A percentile compares a stretch with the other conserved stretches of the same genome.
phyloP scores from a whole-genome alignment of 495 filamentous ascomycete genomes.

The Mycothermus thermophilus region DNA sequence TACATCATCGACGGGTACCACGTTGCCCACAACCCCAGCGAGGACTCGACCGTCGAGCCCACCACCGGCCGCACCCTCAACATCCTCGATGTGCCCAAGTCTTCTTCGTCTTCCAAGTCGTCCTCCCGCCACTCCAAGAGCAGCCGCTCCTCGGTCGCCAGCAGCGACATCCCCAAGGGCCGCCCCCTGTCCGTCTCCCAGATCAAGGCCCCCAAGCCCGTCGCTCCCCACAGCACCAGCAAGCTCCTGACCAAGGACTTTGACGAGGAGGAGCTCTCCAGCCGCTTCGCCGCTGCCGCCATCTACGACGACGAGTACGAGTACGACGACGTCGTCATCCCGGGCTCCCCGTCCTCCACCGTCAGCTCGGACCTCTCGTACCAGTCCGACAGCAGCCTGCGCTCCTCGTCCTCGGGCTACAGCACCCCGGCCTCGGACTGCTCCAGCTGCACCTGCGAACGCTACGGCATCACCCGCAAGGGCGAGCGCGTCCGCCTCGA shows the following conservation, averaged over 20 bases:
- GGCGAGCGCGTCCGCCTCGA: slow-evolving; percentile 88
- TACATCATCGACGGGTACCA: slow-evolving; percentile 99
- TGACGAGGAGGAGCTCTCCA: slow-evolving; percentile 52
- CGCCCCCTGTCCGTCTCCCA: slow-evolving; percentile 74
- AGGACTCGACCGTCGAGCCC: slow-evolving; percentile 80
- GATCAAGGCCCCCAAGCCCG: slow-evolving; percentile 82
- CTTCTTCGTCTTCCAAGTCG: slow-evolving; percentile 31
- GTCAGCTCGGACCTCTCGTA: slow-evolving; percentile 60
- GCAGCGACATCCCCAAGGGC: slow-evolving; percentile 62
- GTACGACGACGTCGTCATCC: slow-evolving; percentile 45
- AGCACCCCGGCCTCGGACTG: slow-evolving; percentile 41
- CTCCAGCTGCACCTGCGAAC: slow-evolving; percentile 68
- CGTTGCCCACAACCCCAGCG: slow-evolving; percentile 90
- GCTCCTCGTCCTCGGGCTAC: slow-evolving; percentile 60
- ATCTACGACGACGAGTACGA: slow-evolving; percentile 62
- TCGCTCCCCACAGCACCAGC: slow-evolving; percentile 71
- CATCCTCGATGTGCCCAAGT: slow-evolving; percentile 47
- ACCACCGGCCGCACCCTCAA: slow-evolving; percentile 92
- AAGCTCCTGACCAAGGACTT: slow-evolving; percentile 71
- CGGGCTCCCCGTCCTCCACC: slow-evolving; percentile 54
- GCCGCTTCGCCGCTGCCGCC: slow-evolving; percentile 56
- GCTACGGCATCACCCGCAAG: slow-evolving; percentile 89
- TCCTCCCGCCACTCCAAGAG: slow-evolving; percentile 22
- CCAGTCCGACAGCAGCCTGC: slow-evolving; percentile 55
- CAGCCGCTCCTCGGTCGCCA: slow-evolving; percentile 12